Conservation (phyloP, 192 early-diverging fungal species). For the Backusella macrospora region DNA sequence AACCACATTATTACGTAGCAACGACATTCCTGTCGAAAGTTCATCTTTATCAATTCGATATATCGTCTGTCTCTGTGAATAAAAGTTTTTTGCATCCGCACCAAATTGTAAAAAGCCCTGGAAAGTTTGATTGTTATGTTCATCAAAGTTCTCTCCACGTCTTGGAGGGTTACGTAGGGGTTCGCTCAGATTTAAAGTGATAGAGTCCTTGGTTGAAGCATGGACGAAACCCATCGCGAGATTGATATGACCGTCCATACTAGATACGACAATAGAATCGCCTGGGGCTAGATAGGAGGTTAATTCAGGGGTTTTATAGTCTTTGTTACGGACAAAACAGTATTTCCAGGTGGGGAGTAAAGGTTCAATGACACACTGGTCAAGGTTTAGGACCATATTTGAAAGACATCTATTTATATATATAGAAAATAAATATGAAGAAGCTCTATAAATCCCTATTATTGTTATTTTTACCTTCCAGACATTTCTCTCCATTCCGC, state of each 20-base stretch:
- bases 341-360: not conserved
- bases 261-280: conserved; percentile 85
- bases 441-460: not conserved
- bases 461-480: conserved; percentile 21
- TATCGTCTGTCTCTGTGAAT: conserved; percentile 6
- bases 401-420: not conserved
- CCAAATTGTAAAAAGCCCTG: conserved; percentile 33
- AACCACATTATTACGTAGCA: conserved; percentile 77
- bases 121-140: conserved; percentile 59
- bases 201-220: conserved; percentile 46
- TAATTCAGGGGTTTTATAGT: conserved; percentile 34
- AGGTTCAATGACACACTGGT: not conserved
- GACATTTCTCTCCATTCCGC: conserved; percentile 49
- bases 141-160: conserved; percentile 56
- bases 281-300: conserved; percentile 61
- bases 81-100: conserved; percentile 40
- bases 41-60: conserved; percentile 90
- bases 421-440: not conserved
- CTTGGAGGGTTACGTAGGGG: conserved; percentile 28
- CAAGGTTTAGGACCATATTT: not conserved
- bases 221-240: conserved; percentile 77
- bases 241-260: conserved; percentile 70
- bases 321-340: conserved; percentile 2
- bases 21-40: conserved; percentile 64
- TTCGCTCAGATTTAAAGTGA: conserved; percentile 10